phyloP scores from a whole-genome alignment of 345 rosid species.

The Syzygium jambos region DNA sequence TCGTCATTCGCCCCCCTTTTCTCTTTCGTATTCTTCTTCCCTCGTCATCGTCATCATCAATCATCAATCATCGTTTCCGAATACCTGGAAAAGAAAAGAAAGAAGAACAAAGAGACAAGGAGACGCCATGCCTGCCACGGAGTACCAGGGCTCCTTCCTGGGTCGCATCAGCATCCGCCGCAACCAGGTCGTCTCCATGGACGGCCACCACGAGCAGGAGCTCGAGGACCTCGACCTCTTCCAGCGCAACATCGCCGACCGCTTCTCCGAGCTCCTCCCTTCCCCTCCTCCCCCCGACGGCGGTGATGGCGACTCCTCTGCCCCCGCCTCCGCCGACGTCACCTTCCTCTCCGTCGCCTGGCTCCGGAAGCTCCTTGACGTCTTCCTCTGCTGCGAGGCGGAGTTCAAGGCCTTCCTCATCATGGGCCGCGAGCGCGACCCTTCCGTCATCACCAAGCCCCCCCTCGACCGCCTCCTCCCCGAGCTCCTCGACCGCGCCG shows the following conservation, averaged over 20 bases:
- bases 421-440: conserved; percentile 75
- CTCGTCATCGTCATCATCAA: not conserved
- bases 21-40: not conserved
- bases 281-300: conserved; percentile 3
- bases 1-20: not conserved
- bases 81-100: not conserved
- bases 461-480: conserved; percentile 80
- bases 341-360: conserved; percentile 65
- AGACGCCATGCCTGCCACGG: conserved; percentile 51
- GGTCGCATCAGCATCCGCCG: conserved; percentile 87
- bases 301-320: not conserved
- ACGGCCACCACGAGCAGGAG: conserved; percentile 67
- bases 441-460: conserved; percentile 56
- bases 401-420: conserved; percentile 80
- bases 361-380: conserved; percentile 82
- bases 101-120: no score
- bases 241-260: conserved; percentile 74
- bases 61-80: not conserved
- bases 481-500: conserved; percentile 67
- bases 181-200: conserved; percentile 80
- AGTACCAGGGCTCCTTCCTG: conserved; percentile 64
- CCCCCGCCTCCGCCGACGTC: conserved; percentile 12
- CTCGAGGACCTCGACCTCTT: conserved; percentile 74
- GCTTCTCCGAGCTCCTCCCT: conserved; percentile 53
- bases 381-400: conserved; percentile 88